Base-by-base conservation (phyloP, 2,329 filamentous ascomycete species). In the Cordyceps cicadae region DNA sequence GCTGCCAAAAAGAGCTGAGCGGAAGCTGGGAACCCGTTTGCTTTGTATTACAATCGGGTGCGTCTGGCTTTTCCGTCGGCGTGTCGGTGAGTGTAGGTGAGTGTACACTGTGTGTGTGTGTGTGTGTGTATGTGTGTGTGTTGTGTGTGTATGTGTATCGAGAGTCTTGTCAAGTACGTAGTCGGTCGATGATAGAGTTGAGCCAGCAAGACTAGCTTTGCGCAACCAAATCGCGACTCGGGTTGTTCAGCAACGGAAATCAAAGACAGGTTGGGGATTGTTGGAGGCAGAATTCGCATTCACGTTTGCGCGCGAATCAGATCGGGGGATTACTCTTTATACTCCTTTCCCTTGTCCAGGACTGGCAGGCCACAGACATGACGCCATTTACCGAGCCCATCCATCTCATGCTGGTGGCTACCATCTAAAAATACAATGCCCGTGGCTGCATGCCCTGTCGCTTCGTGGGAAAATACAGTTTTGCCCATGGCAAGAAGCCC, bases 291-390 rank as follows among this genome's bases (percentile, higher is more conserved):
- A 59, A 50, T 32, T 32, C 11, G 49, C 43, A 41, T n/a, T 34
- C 21, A 34, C 19, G 14, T 59, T 60, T 60, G 57, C 57, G 49
- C 57, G 49, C 57, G 57, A 54, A 60, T 54, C 51, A 60, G 14
- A 54, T 54, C 41, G 50, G 58, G 58, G 58, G 21, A 49, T 54
- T 54, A 51, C 58, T 54, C 58, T 60, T 60, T 60, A 60, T 60
- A 60, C 58, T 54, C 11, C 11, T 41, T 45, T 41, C 26, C 7
- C 21, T 11, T n/a, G 21, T 5, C 5, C 26, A 26, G 29, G 29
- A 29, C 29, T 51, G 48, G 19, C 14, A 2, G 7, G 11, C 48
- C 55, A 43, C 32, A 21, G 34, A 51, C 55, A 45, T 45, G 34
- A 43, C 43, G 24, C 34, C 34, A 37, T 21, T 43, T 51, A 32